Evolutionary conservation across 768 basidiomycete genomes (phyloP), one percentile per base, ranked within the genome.

Genomic region (Tephrocybe rancida): DNA sequence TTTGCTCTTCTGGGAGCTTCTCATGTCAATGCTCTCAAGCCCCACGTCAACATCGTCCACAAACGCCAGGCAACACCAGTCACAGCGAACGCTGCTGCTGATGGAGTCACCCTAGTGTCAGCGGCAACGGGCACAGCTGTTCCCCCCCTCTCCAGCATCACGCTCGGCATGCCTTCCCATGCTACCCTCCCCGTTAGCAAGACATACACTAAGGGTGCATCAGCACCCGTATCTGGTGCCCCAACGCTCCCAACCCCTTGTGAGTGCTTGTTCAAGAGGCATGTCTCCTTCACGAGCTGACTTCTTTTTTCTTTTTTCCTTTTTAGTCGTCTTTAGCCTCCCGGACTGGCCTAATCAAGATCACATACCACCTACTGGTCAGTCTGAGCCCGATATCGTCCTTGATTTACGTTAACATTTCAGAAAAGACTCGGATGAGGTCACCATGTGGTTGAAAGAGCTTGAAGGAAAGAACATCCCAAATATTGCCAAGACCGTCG

Each of bases 371-470:
- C 73, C 78, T 21, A 83, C 84, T 10, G 74, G 87, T 88, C 59
- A 27, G 77, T 24, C 9, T 47, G n/a, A 29, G 22, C 38, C 30
- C 37, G 2, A 41, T 11, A 24, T 24, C 24, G 19, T 37, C 24
- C 21, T 21, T 10, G 2, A 21, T 18, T 48, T 37, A 34, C 29
- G n/a, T 29, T 50, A 19, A 38, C 32, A 1, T 22, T 47, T 3
- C 16, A 18, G 44, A 4, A 49, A 49, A 81, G 84, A 79, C 66
- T 82, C 84, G 7, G 61, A 73, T 1, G 80, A 91, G 54, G 89
- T 94, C n/a, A 56, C 77, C 30, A 62, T 74, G 55, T 94, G 92
- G 92, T 71, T 92, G 82, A 75, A 81, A 61, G 88, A 92, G 63
- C 76, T 95, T 22, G 75, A 90, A 22, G 87, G 88, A 1, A 76